Evolutionary conservation across 2,329 filamentous ascomycete species (phyloP).

Genomic region (Akanthomyces muscarius): DNA sequence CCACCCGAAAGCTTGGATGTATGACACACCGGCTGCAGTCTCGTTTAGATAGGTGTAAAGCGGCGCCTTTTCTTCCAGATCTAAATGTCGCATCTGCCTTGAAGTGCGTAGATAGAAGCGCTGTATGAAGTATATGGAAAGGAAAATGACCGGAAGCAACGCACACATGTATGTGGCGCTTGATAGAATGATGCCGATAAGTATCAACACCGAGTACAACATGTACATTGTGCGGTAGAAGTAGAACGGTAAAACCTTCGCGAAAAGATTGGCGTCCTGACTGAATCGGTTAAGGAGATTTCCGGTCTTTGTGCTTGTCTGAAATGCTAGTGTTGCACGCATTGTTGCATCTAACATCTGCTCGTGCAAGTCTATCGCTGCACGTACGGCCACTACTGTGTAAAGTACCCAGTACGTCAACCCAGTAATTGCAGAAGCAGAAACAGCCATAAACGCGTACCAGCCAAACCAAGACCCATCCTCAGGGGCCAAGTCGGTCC

Average conservation of each 20-base stretch:
- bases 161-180: slow-evolving; percentile 24
- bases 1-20: slow-evolving; percentile 35
- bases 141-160: slow-evolving; percentile 37
- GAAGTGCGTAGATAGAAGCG: slow-evolving; percentile 31
- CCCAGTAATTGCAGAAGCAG: neutral
- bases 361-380: neutral
- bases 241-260: neutral
- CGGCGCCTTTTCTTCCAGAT: slow-evolving; percentile 29
- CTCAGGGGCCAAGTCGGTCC: neutral
- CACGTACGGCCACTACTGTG: neutral
- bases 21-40: slow-evolving; percentile 23
- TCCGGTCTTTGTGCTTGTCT: neutral
- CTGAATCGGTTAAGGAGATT: neutral
- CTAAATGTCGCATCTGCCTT: slow-evolving; percentile 28
- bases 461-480: neutral
- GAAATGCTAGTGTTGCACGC: neutral
- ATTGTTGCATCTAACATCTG: neutral
- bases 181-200: neutral
- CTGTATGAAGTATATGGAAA: slow-evolving; percentile 25
- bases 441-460: neutral
- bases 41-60: slow-evolving; percentile 28
- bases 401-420: neutral
- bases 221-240: neutral
- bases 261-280: neutral
- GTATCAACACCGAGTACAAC: neutral